Evolutionary conservation across 75 land plant genomes (phyloP).

Genomic region (Ceratopteris richardii): DNA sequence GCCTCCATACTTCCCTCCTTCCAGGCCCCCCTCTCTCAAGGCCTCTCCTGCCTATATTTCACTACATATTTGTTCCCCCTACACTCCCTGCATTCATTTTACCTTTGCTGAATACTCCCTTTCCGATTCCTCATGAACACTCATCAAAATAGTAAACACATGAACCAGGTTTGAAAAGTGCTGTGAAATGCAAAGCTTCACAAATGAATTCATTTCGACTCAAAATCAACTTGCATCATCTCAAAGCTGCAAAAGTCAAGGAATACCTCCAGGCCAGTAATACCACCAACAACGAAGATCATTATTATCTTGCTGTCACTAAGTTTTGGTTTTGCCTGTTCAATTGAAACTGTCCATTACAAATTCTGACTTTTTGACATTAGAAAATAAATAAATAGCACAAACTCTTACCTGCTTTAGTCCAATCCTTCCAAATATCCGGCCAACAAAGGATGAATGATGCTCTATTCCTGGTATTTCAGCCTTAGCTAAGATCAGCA

Average conservation of each 20-base stretch:
- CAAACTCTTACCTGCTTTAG: conserved; percentile 64
- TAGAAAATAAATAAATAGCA: neutral
- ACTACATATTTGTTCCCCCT: no score
- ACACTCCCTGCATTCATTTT: no score
- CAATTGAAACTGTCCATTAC: neutral
- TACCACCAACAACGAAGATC: conserved; percentile 90
- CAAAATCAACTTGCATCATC: no score
- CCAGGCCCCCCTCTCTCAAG: no score
- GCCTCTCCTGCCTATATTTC: no score
- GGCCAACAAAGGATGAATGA: conserved; percentile 81
- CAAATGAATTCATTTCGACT: no score
- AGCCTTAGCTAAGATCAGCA: conserved; percentile 38
- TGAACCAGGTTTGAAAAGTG: no score
- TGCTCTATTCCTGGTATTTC: conserved; percentile 84
- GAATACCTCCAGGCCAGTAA: conserved; percentile 75
- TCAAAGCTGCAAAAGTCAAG: conserved; percentile 5
- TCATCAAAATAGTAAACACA: no score
- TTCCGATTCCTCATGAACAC: no score
- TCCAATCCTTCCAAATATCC: conserved; percentile 93
- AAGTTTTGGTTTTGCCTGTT: conserved; percentile 80
- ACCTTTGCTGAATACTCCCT: no score
- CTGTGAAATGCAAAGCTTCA: no score
- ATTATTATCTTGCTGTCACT: conserved; percentile 70
- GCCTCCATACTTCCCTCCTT: no score
- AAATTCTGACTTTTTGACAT: neutral